phyloP scores from a whole-genome alignment of 2,329 filamentous ascomycete species.

The Aspergillus puulaauensis region DNA sequence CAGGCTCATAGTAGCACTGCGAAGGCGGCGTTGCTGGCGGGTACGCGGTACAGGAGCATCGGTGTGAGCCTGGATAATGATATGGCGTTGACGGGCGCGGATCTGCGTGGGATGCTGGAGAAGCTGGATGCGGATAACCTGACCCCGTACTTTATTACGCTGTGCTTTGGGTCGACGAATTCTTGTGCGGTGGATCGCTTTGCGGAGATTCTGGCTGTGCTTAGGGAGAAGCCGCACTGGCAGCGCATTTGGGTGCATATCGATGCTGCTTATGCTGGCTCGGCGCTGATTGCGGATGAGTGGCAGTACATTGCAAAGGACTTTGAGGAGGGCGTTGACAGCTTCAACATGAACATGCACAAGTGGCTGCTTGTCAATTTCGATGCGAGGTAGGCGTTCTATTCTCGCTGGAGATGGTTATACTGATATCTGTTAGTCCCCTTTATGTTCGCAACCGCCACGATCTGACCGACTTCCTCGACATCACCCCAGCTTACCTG shows the following conservation, averaged over 20 bases:
- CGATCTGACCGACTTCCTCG: slow-evolving; percentile 76
- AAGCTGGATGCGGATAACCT: slow-evolving; percentile 68
- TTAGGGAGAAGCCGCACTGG: slow-evolving; percentile 45
- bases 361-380: slow-evolving; percentile 97
- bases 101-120: slow-evolving; percentile 62
- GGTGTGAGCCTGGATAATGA: slow-evolving; percentile 61
- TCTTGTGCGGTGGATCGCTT: slow-evolving; percentile 88
- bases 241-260: slow-evolving; percentile 83
- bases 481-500: slow-evolving; percentile 78
- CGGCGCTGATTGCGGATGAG: slow-evolving; percentile 78
- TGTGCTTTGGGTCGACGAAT: slow-evolving; percentile 81
- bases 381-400: slow-evolving; percentile 56
- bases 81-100: slow-evolving; percentile 68
- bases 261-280: slow-evolving; percentile 89
- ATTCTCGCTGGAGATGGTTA: background rate
- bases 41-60: slow-evolving; percentile 75
- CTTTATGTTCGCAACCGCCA: slow-evolving; percentile 74
- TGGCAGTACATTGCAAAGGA: slow-evolving; percentile 67
- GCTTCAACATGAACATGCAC: slow-evolving; percentile 94
- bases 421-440: slow-evolving; percentile 50
- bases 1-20: slow-evolving; percentile 81
- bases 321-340: slow-evolving; percentile 68
- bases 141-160: slow-evolving; percentile 82
- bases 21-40: slow-evolving; percentile 83
- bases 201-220: slow-evolving; percentile 61